phyloP scores from a whole-genome alignment of 2,329 filamentous ascomycete species.

The Exophiala phaeomuriformis region DNA sequence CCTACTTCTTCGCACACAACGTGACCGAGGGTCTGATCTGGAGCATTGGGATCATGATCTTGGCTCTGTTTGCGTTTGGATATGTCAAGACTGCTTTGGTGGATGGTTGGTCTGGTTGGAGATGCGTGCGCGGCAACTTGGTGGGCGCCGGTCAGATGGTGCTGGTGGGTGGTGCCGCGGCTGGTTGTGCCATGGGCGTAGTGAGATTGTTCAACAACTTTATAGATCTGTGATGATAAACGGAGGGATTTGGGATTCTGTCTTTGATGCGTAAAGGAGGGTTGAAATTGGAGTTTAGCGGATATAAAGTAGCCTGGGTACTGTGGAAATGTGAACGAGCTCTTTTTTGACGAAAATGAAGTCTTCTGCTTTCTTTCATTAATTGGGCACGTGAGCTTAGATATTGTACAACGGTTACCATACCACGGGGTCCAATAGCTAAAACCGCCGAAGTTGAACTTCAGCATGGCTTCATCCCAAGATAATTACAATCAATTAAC shows the following conservation, averaged over 20 bases:
- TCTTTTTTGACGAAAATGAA: too few relatives aligned
- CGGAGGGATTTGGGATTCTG: neutral
- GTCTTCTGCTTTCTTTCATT: too few relatives aligned
- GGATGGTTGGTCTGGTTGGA: slow-evolving; percentile 37
- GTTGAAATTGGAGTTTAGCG: too few relatives aligned
- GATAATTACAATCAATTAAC: too few relatives aligned
- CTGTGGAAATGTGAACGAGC: too few relatives aligned
- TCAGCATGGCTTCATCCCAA: too few relatives aligned
- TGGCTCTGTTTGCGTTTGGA: slow-evolving; percentile 46
- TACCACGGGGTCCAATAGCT: too few relatives aligned
- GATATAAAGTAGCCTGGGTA: too few relatives aligned
- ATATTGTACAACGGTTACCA: too few relatives aligned
- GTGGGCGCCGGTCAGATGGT: slow-evolving; percentile 56
- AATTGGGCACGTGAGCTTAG: too few relatives aligned
- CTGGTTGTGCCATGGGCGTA: slow-evolving; percentile 58
- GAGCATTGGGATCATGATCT: slow-evolving; percentile 45
- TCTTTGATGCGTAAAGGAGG: too few relatives aligned
- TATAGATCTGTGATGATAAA: neutral
- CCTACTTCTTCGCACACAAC: slow-evolving; percentile 40
- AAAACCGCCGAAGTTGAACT: too few relatives aligned
- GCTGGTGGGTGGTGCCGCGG: slow-evolving; percentile 57
- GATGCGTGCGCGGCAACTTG: slow-evolving; percentile 3
- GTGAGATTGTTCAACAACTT: slow-evolving; percentile 14
- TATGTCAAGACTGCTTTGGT: slow-evolving; percentile 43
- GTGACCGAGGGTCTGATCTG: slow-evolving; percentile 39